phyloP scores from a whole-genome alignment of 2,329 filamentous ascomycete genomes.

The Penicillium sp. region DNA sequence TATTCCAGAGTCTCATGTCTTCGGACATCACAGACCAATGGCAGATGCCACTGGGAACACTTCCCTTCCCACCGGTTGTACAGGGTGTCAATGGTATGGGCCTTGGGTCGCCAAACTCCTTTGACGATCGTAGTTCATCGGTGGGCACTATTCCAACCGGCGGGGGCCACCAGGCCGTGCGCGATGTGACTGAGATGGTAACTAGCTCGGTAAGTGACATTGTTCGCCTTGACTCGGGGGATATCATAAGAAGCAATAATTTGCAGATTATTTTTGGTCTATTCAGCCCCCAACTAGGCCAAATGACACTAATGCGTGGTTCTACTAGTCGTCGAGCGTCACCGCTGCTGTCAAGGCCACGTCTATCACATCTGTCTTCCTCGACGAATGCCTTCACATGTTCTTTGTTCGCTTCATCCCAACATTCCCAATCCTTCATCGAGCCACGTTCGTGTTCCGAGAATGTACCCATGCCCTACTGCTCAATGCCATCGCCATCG shows the following conservation, averaged over 20 bases:
- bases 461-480: conserved; percentile 46
- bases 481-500: conserved; percentile 48
- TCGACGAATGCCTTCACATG: conserved; percentile 49
- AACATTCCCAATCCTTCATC: conserved; percentile 47
- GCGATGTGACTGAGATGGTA: conserved; percentile 47
- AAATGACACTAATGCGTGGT: not conserved
- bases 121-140: conserved; percentile 38
- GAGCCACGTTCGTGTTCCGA: conserved; percentile 46
- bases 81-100: conserved; percentile 30
- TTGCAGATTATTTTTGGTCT: too few species aligned
- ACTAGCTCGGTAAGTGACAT: conserved; percentile 38
- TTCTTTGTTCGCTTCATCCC: conserved; percentile 49
- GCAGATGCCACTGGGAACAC: conserved; percentile 44
- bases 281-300: too few species aligned
- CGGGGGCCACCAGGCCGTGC: conserved; percentile 45
- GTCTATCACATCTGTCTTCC: conserved; percentile 46
- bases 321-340: conserved; percentile 41
- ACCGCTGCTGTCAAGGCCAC: conserved; percentile 46
- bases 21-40: conserved; percentile 40
- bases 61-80: conserved; percentile 39
- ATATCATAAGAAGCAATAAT: too few species aligned
- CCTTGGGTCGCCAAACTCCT: conserved; percentile 37
- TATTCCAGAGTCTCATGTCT: conserved; percentile 47
- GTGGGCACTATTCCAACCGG: conserved; percentile 42
- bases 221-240: not conserved